Conservation (phyloP, 345 rosid species). For the Citrus maxima region DNA sequence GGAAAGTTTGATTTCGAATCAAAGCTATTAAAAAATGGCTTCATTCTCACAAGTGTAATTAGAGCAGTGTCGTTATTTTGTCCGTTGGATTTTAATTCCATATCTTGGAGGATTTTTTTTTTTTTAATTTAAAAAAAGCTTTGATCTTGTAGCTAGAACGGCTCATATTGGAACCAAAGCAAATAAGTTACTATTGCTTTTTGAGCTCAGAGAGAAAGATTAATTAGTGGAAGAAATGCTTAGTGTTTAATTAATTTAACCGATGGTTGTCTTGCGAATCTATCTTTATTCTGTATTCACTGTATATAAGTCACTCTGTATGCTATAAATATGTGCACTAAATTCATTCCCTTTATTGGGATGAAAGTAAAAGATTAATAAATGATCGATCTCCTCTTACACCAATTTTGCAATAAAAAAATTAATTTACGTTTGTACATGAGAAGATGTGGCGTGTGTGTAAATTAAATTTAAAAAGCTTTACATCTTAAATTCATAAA, state of each 20-base stretch:
- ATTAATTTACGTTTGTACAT: too few relatives aligned
- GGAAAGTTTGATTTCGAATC: constrained; percentile 18
- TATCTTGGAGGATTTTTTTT: constrained; percentile 13
- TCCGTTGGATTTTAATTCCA: constrained; percentile 3
- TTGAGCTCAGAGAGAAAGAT: neutral
- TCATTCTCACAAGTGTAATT: neutral
- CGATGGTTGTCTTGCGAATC: neutral
- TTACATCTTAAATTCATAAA: too few relatives aligned
- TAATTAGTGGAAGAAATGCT: neutral
- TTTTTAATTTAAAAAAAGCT: neutral
- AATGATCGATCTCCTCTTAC: too few relatives aligned
- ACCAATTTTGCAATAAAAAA: too few relatives aligned
- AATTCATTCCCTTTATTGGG: too few relatives aligned
- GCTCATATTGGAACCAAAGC: neutral
- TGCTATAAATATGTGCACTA: too few relatives aligned
- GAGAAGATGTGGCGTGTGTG: too few relatives aligned
- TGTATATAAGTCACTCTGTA: too few relatives aligned
- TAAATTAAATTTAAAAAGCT: too few relatives aligned
- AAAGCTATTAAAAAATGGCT: constrained; percentile 7
- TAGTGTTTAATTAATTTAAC: neutral
- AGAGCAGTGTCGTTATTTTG: neutral
- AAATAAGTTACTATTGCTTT: neutral
- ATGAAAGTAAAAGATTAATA: too few relatives aligned
- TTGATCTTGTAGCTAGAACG: neutral
- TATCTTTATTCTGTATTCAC: neutral